Evolutionary conservation across 192 early-diverging fungal species (phyloP), one percentile per base, ranked within the genome.

Genomic region (Umbelopsis sp.): DNA sequence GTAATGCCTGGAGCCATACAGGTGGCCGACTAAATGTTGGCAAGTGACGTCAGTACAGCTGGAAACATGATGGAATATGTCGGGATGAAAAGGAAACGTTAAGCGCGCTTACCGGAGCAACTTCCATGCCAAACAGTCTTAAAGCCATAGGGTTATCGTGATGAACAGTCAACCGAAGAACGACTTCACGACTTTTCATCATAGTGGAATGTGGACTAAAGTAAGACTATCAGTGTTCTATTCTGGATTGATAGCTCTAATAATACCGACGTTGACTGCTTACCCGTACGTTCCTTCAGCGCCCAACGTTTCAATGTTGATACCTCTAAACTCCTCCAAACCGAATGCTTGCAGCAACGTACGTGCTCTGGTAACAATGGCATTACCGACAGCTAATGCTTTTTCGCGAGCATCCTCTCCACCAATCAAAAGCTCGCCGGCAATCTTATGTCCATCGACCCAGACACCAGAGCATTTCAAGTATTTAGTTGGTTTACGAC

Each of bases 381-480:
- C 84, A 21, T 88, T 68, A 22, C 82, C 88, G 8, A 90, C 86
- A 15, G 81, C 83, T 11, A 77, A 46, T 2, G 86, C 82, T 73
- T 90, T 89, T 41, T 82, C 79, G 20, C 77, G 79, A 18, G 87
- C 88, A 70, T 90, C 87, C 41, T 80, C 58, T 33, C 89, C 89
- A 41, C 83, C 87, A 64, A 90, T 83, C 74, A 87, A 67, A 15
- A 90, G 68, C 48, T 87, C 85, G 16, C 78, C 88, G 0, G 78
- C 81, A 74, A 88, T 77, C 71, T 87, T 87, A 76, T 77, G 89
- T 3, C 84, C 85, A 67, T 88, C 87, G 2, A 83, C 74, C 66
- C 81, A 88, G 58, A 90, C 82, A 46, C 89, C 89, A 11, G 84
- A 88, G 41, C 85, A 85, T 52, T 90, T 90, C 27, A 90, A 66